Conservation (phyloP, 768 basidiomycete genomes). For the Termitomyces titanicus region DNA sequence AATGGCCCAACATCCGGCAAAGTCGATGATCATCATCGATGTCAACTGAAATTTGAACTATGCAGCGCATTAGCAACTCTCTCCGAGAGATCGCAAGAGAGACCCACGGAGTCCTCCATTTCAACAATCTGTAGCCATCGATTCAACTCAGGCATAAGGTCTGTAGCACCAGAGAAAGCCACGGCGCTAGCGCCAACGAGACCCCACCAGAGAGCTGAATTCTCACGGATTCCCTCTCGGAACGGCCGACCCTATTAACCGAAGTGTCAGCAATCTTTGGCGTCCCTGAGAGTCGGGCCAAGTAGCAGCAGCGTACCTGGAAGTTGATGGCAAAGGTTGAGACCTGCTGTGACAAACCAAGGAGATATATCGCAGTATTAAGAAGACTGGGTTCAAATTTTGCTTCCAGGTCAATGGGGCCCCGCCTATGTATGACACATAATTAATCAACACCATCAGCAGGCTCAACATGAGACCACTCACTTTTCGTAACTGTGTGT, state of each 20-base stretch:
- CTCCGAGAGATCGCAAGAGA: not conserved
- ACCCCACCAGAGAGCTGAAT: slow-evolving; percentile 90
- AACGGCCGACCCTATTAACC: slow-evolving; percentile 81
- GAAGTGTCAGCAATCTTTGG: not conserved
- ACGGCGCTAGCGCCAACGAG: slow-evolving; percentile 86
- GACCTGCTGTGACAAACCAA: slow-evolving; percentile 95
- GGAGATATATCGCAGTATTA: slow-evolving; percentile 95
- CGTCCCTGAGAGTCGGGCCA: not conserved
- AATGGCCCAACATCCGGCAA: slow-evolving; percentile 81
- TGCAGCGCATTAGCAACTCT: not conserved
- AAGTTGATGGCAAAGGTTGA: slow-evolving; percentile 99
- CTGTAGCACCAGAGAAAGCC: slow-evolving; percentile 90
- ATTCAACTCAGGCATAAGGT: slow-evolving; percentile 94
- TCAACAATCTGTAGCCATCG: slow-evolving; percentile 96
- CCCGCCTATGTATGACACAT: slow-evolving; percentile 40
- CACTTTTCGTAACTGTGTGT: slow-evolving; percentile 76
- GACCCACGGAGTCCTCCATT: slow-evolving; percentile 72
- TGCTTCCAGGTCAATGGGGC: slow-evolving; percentile 87
- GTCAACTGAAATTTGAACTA: slow-evolving; percentile 87
- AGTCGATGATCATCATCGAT: slow-evolving; percentile 81
- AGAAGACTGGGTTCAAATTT: slow-evolving; percentile 94
- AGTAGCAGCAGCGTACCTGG: slow-evolving; percentile 47
- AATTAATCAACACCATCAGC: slow-evolving; percentile 1
- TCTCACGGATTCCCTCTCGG: slow-evolving; percentile 97
- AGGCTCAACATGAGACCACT: slow-evolving; percentile 25